phyloP scores from a whole-genome alignment of 768 basidiomycete genomes.

The Agaricus subrufescens region DNA sequence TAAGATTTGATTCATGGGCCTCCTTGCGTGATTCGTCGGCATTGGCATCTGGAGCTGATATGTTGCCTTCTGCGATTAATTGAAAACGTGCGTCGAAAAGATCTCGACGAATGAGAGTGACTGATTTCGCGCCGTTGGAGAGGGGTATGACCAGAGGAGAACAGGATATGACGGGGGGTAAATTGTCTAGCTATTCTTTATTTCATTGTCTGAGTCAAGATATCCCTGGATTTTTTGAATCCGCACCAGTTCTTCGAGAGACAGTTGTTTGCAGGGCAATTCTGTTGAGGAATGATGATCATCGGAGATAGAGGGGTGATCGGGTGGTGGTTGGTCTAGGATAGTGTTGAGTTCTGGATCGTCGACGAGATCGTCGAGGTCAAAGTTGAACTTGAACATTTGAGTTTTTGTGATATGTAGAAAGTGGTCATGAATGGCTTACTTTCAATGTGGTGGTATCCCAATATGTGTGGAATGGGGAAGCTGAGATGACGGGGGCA shows the following conservation, averaged over 20 bases:
- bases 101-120: conserved; percentile 70
- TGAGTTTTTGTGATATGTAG: not conserved
- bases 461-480: not conserved
- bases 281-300: conserved; percentile 3
- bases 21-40: not conserved
- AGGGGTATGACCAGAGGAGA: conserved; percentile 62
- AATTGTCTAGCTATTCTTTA: conserved; percentile 49
- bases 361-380: conserved; percentile 38
- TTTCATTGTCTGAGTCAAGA: conserved; percentile 6
- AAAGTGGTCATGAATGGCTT: not conserved
- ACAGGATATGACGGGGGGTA: conserved; percentile 77
- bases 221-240: conserved; percentile 1
- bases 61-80: conserved; percentile 55
- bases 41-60: conserved; percentile 22
- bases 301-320: not conserved
- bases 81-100: conserved; percentile 97
- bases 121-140: conserved; percentile 20
- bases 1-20: not conserved
- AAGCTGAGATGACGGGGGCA: not conserved
- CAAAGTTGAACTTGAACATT: conserved; percentile 74
- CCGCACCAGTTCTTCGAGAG: conserved; percentile 27
- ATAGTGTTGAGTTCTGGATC: conserved; percentile 4
- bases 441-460: not conserved
- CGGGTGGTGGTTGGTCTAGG: not conserved
- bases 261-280: conserved; percentile 26